Conservation (phyloP, 768 basidiomycete genomes). For the Dentipellis fragilis region DNA sequence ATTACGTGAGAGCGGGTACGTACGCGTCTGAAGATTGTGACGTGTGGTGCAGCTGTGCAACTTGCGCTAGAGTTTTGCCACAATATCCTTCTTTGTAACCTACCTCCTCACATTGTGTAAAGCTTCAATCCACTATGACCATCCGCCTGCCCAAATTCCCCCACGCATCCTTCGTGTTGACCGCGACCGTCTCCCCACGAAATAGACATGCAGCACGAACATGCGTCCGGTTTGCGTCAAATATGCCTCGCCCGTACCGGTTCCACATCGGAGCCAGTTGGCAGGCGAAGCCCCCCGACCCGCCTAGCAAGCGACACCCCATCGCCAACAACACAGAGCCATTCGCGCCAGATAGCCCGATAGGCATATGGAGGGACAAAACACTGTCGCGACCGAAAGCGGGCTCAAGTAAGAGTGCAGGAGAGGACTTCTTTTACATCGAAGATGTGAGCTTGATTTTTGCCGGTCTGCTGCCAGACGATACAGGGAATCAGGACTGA, state of each 20-base stretch:
- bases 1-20: too few relatives aligned
- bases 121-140: neutral
- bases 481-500: neutral
- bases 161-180: neutral
- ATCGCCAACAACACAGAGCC: conserved; percentile 30
- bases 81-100: neutral
- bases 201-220: neutral
- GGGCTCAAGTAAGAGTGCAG: conserved; percentile 29
- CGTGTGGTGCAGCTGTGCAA: too few relatives aligned
- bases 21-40: too few relatives aligned
- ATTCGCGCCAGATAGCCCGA: conserved; percentile 45
- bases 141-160: neutral
- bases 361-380: conserved; percentile 63
- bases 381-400: conserved; percentile 40
- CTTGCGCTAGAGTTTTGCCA: too few relatives aligned
- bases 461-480: neutral
- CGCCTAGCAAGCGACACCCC: conserved; percentile 11
- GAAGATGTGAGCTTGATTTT: conserved; percentile 46
- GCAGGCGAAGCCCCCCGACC: conserved; percentile 54
- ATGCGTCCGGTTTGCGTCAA: conserved; percentile 13
- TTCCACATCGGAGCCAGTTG: conserved; percentile 76
- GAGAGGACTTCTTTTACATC: conserved; percentile 59
- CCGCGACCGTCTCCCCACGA: neutral
- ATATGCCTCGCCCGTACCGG: conserved; percentile 40
- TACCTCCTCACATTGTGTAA: neutral